phyloP scores from a whole-genome alignment of 768 basidiomycete species.

The Calvatia gigantea region DNA sequence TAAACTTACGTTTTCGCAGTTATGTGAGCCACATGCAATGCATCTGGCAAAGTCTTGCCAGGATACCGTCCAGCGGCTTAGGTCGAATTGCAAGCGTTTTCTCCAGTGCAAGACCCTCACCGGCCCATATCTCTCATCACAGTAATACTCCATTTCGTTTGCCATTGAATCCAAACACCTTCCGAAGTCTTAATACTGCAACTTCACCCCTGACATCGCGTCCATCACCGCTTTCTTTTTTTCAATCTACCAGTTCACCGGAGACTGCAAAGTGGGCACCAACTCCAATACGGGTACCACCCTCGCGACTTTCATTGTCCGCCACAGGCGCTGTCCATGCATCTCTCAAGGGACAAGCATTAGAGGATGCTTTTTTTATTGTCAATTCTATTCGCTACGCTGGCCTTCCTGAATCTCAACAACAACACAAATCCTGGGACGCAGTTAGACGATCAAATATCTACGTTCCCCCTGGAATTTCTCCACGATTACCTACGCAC shows the following conservation, averaged over 20 bases:
- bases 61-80: conserved; percentile 24
- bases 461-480: conserved; percentile 44
- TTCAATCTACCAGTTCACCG: not conserved
- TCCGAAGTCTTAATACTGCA: not conserved
- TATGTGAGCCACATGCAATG: conserved; percentile 75
- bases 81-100: conserved; percentile 15
- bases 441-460: conserved; percentile 13
- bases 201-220: not conserved
- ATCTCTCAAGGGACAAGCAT: conserved; percentile 36
- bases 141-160: not conserved
- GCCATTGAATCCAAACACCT: not conserved
- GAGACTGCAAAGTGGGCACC: not conserved
- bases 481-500: conserved; percentile 61
- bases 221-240: not conserved
- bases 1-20: conserved; percentile 26
- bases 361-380: conserved; percentile 51
- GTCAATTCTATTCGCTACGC: conserved; percentile 56
- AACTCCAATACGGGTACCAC: not conserved
- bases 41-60: conserved; percentile 53
- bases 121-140: not conserved
- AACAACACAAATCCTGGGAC: conserved; percentile 7
- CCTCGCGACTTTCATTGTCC: conserved; percentile 22
- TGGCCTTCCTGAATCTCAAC: conserved; percentile 17
- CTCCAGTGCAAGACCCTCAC: not conserved
- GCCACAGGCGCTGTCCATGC: conserved; percentile 52